Evolutionary conservation across 1,284 basidiomycete genomes (phyloP).

Genomic region (Apiotrichum domesticum): DNA sequence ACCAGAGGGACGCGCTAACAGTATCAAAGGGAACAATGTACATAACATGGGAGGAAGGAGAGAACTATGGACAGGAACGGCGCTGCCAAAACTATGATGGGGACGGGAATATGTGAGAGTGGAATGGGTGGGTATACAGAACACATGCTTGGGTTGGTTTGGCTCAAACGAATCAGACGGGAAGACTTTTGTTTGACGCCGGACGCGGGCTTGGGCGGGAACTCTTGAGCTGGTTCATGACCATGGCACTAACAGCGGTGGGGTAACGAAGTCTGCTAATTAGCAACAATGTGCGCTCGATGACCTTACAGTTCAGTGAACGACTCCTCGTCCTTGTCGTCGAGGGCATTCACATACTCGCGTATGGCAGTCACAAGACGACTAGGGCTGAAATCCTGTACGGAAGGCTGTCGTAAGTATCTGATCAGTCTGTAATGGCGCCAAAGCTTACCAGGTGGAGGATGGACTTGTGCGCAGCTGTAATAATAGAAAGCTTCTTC

Average conservation of each 20-base stretch:
- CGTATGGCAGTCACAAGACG: not conserved
- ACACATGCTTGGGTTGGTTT: too few relatives aligned
- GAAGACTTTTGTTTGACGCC: too few relatives aligned
- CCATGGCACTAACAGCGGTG: conserved; percentile 5
- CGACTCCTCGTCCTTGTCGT: conserved; percentile 7
- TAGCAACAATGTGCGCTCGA: not conserved
- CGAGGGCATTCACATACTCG: conserved; percentile 9
- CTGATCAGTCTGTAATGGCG: not conserved
- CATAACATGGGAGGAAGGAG: too few relatives aligned
- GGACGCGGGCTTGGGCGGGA: not conserved
- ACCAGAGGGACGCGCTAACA: too few relatives aligned
- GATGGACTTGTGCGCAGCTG: not conserved
- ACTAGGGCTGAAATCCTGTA: not conserved
- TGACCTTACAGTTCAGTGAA: conserved; percentile 6
- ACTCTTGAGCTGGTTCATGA: not conserved
- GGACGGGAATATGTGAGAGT: too few relatives aligned
- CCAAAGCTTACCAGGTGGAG: not conserved
- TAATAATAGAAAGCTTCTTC: conserved; percentile 8
- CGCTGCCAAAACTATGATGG: too few relatives aligned
- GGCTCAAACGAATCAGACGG: too few relatives aligned
- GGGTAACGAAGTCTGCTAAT: conserved; percentile 5
- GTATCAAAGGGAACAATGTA: too few relatives aligned
- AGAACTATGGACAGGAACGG: too few relatives aligned
- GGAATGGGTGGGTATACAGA: too few relatives aligned
- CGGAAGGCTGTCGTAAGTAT: not conserved